Base-by-base conservation (phyloP, 192 early-diverging fungal species). In the Ramicandelaber brevisporus region DNA sequence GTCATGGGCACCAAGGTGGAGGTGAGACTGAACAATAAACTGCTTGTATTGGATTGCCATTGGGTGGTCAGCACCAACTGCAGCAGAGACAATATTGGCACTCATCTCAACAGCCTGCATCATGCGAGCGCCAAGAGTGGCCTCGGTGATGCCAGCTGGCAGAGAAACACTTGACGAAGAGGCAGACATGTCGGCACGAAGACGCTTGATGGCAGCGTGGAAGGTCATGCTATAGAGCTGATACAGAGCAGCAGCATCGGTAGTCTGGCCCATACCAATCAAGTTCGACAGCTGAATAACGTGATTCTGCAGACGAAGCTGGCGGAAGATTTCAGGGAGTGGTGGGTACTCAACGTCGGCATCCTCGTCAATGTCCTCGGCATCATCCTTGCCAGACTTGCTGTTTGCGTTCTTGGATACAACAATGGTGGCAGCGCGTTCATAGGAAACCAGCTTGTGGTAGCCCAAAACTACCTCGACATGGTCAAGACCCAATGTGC, bases 401-500 rank as follows among this genome's bases (percentile, higher is more conserved):
- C n/a, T n/a, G n/a, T n/a, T n/a, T n/a, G n/a, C n/a, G n/a, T n/a
- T n/a, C n/a, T n/a, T n/a, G n/a, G n/a, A n/a, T n/a, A n/a, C n/a
- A 22, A 43, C 20, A 12, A 40, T 29, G 1, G 61, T 65, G 38
- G 78, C 65, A 6, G 70, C 59, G 34, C 73, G 77, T 62, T 97
- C 90, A 53, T 81, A 89, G 41, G 78, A 57, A 20, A 73, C 85
- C 39, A 97, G 55, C 37, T 86, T 85, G 29, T 84, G 43, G 59
- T 93, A 95, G 47, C 78, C 70, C 57, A 80, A 71, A 32, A 84
- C 38, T 3, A 83, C 82, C 36, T 87, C 78, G 15, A 69, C 65
- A 25, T 72, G 56, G 47, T 97, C 92, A 6, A 90, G 50, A 3
- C 92, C 92, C 15, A 51, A 52, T 1, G 74, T 74, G 29, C 88